Base-by-base conservation (phyloP, 208 protist species). In the Trypanosomatidae sp. region DNA sequence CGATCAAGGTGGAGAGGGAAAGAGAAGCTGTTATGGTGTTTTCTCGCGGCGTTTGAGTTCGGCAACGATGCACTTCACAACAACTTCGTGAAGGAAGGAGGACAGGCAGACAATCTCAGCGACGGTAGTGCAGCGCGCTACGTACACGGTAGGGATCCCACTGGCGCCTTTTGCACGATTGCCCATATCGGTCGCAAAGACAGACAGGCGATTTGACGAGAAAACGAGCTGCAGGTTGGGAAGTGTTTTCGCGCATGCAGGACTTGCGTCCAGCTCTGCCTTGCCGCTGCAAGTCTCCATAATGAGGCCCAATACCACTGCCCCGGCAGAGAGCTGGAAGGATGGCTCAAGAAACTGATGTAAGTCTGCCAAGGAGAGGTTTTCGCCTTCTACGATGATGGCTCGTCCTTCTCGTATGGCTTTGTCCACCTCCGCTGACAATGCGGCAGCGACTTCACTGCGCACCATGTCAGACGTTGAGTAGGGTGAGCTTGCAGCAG, bases 331-430 rank as follows among this genome's bases (percentile, higher is more conserved):
- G 3, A 39, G 7, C 66, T 84, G 82, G 50, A 75, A 80, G 15
- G 62, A 15, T 0, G 55, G 39, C 15, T 72, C 30, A 39, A 92
- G 70, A 53, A 82, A 84, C 8, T 22, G 19, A 19, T 59, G 53
- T 43, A 89, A 86, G 4, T 66, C 7, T 0, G 81, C 5, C 15
- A 92, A 73, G 56, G 78, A 59, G 13, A 92, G 73, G 13, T 70
- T 66, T 64, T 69, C 79, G 9, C 88, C 88, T 44, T 92, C 88
- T 13, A 90, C 56, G 53, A 89, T 85, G 49, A 92, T 47, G 22
- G 81, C 74, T 62, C 84, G 86, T 0, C 85, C 85, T n/a, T 89
- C 81, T 4, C 47, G 53, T 30, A 89, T 13, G 3, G 83, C 74
- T 56, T 86, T 87, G 9, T 86, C 74, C 3, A 90, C 15, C 66